A percentile compares a stretch with the other conserved stretches of the same genome.
phyloP scores from a whole-genome alignment of 208 protist genomes.

The Leishmania tarentolae region DNA sequence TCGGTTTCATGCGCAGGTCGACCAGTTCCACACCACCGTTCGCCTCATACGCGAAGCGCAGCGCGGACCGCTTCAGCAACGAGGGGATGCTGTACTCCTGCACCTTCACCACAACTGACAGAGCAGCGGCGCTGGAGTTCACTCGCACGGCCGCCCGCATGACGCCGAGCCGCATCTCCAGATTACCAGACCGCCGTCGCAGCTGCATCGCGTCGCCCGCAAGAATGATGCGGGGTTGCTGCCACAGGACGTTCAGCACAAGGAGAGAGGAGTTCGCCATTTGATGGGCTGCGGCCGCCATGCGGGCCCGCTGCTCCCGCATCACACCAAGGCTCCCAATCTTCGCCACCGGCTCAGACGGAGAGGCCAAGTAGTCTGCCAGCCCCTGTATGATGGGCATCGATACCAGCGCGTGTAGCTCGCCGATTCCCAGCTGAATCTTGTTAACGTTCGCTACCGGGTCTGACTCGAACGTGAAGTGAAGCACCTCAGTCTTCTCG shows the following conservation, averaged over 20 bases:
- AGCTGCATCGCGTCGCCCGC: conserved; percentile 62
- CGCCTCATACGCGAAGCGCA: conserved; percentile 47
- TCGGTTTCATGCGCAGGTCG: conserved; percentile 56
- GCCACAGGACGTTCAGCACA: conserved; percentile 70
- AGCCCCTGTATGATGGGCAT: conserved; percentile 72
- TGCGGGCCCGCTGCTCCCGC: conserved; percentile 73
- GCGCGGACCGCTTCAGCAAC: conserved; percentile 59
- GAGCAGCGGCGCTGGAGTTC: conserved; percentile 40
- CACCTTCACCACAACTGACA: conserved; percentile 45
- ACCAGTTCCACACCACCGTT: conserved; percentile 23
- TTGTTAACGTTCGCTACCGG: conserved; percentile 43
- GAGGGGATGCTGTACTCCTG: conserved; percentile 72
- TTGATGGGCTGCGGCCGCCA: conserved; percentile 52
- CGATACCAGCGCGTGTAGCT: conserved; percentile 57
- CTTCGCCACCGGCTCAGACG: conserved; percentile 71
- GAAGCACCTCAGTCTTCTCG: conserved; percentile 37
- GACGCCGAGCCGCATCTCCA: conserved; percentile 74
- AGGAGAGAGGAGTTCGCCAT: conserved; percentile 56
- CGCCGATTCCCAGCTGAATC: conserved; percentile 59
- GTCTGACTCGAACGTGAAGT: conserved; percentile 52
- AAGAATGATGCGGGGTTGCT: conserved; percentile 71
- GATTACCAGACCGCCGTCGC: conserved; percentile 27
- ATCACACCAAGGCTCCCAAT: conserved; percentile 83
- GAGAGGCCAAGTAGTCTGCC: conserved; percentile 72
- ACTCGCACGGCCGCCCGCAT: conserved; percentile 61